phyloP scores from a whole-genome alignment of 768 basidiomycete species.

The Hydnomerulius pinastri region DNA sequence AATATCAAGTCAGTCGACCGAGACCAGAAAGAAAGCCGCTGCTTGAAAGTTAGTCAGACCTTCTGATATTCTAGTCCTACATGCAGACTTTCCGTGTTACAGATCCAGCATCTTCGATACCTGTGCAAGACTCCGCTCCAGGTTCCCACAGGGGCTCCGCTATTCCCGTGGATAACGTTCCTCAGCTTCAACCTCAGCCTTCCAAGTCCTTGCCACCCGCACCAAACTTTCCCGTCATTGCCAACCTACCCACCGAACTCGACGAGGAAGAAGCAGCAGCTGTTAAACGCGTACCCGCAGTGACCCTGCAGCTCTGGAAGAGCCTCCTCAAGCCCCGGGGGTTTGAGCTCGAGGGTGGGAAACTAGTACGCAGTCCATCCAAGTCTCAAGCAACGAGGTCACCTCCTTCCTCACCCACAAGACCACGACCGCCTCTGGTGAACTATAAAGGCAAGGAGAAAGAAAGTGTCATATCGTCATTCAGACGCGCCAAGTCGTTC shows the following conservation, averaged over 20 bases:
- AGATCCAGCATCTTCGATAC: slow-evolving; percentile 16
- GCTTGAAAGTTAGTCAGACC: slow-evolving; percentile 20
- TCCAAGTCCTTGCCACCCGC: slow-evolving; percentile 11
- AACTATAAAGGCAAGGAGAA: slow-evolving; percentile 19
- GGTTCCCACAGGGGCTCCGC: slow-evolving; percentile 16
- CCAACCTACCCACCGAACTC: slow-evolving; percentile 19
- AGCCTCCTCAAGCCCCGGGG: slow-evolving; percentile 68
- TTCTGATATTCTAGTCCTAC: not conserved
- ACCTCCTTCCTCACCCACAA: slow-evolving; percentile 16
- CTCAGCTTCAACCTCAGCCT: slow-evolving; percentile 23
- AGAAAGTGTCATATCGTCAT: slow-evolving; percentile 54
- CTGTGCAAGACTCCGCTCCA: slow-evolving; percentile 14
- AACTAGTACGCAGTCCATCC: slow-evolving; percentile 62
- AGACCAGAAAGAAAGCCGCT: slow-evolving; percentile 54
- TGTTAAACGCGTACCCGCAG: slow-evolving; percentile 56
- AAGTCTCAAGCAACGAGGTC: slow-evolving; percentile 39
- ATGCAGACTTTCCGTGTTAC: not conserved
- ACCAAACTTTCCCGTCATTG: slow-evolving; percentile 21
- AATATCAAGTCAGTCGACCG: slow-evolving; percentile 59
- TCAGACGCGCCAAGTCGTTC: slow-evolving; percentile 68
- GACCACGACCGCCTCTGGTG: slow-evolving; percentile 7
- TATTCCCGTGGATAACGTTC: slow-evolving; percentile 8
- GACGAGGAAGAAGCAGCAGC: slow-evolving; percentile 61
- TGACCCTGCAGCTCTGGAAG: slow-evolving; percentile 71
- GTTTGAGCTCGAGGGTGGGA: slow-evolving; percentile 57